Base-by-base conservation (phyloP, 352 stramenopile genomes). In the Phytopythium aichiense region DNA sequence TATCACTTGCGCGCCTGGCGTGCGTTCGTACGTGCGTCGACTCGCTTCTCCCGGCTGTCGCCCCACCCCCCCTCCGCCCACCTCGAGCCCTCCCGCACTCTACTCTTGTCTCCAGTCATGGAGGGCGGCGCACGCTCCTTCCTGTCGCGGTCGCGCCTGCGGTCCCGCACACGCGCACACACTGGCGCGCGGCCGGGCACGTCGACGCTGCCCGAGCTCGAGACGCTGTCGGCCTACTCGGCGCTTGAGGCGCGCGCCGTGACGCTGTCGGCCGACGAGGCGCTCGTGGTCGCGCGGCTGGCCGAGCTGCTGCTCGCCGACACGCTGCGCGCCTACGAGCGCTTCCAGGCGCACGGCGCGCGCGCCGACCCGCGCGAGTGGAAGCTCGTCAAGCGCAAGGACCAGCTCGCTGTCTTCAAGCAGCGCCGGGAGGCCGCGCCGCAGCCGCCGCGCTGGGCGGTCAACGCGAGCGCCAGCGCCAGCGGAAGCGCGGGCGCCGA, bases 331-430 rank as follows among this genome's bases (percentile, higher is more conserved):
- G 61, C 67, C 4, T 88, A 79, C 66, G 71, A 85, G 37, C 43
- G 3, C 15, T 56, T 61, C 50, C 23, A 23, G 25, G 15, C 43
- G 40, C 13, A 45, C 40, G 20, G 30, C 33, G 18, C 8, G 30
- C 31, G 46, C 56, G 68, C 80, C 40, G 67, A 88, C 50, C 64
- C 70, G 38, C 79, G 72, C 31, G 70, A 79, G 35, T 91, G 82
- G 82, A 91, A 91, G 65, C 48, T 74, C 51, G 49, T 91, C 28
- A 88, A 85, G 71, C 77, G 76, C 49, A 78, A 76, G 43, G 82
- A 91, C 62, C 74, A 88, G 38, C 65, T 91, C 3, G 61, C 60
- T 0, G 74, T 72, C 7, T 81, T 78, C 68, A 91, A 89, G 64
- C 78, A 88, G 45, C 74, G 70, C 13, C 61, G 63, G 12, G 60